Percentiles rank a stretch among this genome's conserved stretches.
These are phyloP conservation scores for Priceomyces haplophilus DNA, from an alignment of 805 yeast genomes.

Conservation along the genomic window DNA sequence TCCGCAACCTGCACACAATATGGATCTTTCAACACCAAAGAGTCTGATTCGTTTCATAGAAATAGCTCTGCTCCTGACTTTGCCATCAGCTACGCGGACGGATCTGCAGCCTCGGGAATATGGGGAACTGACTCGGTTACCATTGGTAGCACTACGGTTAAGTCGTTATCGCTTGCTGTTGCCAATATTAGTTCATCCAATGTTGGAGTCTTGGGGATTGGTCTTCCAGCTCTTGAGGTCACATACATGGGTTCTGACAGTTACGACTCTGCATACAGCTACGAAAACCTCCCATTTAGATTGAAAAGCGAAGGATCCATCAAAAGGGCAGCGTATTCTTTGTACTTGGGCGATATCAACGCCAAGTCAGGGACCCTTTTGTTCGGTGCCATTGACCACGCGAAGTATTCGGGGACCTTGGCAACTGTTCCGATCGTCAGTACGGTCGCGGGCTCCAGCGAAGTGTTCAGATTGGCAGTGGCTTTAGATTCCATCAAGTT, in stretches of 20 bases:
- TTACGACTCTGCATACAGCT: conserved; percentile 16
- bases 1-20: conserved; percentile 40
- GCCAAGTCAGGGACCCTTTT: conserved; percentile 31
- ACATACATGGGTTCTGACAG: conserved; percentile 32
- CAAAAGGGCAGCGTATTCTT: conserved; percentile 32
- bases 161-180: conserved; percentile 65
- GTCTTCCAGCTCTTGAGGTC: conserved; percentile 65
- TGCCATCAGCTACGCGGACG: conserved; percentile 47
- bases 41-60: conserved; percentile 35
- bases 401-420: conserved; percentile 35
- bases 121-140: conserved; percentile 64
- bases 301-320: conserved; percentile 32
- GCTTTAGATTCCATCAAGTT: conserved; percentile 40
- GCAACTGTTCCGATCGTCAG: conserved; percentile 42
- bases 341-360: conserved; percentile 28
- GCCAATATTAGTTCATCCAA: conserved; percentile 63
- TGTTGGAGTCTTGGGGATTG: conserved; percentile 73
- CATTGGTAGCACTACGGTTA: conserved; percentile 48
- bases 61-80: conserved; percentile 43
- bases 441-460: conserved; percentile 26
- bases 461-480: conserved; percentile 48
- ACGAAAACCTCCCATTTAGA: conserved; percentile 39
- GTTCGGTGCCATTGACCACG: conserved; percentile 44
- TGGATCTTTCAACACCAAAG: conserved; percentile 47
- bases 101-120: conserved; percentile 44